These are phyloP conservation scores for Casuarina equisetifolia DNA, from an alignment of 306 rosid genomes.

Conservation along the genomic window DNA sequence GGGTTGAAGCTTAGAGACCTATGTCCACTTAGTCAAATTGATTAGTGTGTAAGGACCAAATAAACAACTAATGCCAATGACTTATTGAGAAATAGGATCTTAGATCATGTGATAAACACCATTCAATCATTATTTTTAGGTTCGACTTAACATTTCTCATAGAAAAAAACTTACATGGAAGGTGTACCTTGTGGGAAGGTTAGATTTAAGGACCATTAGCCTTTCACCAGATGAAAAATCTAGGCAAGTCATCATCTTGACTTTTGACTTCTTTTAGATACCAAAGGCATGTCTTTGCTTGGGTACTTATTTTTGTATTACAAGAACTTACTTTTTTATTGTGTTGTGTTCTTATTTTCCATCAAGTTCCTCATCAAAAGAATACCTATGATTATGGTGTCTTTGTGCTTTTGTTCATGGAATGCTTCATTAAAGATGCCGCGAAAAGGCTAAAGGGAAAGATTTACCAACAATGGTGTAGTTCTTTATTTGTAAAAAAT, in stretches of 20 bases:
- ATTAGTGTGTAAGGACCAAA: background rate
- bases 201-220: too few relatives aligned
- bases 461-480: conserved; percentile 67
- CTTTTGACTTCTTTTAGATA: background rate
- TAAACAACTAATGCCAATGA: background rate
- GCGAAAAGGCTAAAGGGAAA: conserved; percentile 68
- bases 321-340: conserved; percentile 2
- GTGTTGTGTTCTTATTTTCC: conserved; percentile 16
- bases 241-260: background rate
- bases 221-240: background rate
- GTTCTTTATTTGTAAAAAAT: conserved; percentile 3
- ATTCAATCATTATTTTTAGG: background rate
- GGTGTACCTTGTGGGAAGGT: too few relatives aligned
- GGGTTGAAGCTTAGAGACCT: background rate
- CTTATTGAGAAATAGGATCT: background rate
- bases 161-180: background rate
- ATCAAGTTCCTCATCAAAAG: conserved; percentile 93
- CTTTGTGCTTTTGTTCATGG: conserved; percentile 79
- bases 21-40: conserved; percentile 5
- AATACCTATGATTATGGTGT: conserved; percentile 92
- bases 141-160: background rate
- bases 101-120: background rate
- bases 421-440: conserved; percentile 80
- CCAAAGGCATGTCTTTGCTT: background rate
- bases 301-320: background rate